A percentile compares a stretch with the other conserved stretches of the same genome.
These are phyloP conservation scores for Schoenoplectus triqueter DNA, from an alignment of 202 grass and related monocot species.

Conservation along the genomic window DNA sequence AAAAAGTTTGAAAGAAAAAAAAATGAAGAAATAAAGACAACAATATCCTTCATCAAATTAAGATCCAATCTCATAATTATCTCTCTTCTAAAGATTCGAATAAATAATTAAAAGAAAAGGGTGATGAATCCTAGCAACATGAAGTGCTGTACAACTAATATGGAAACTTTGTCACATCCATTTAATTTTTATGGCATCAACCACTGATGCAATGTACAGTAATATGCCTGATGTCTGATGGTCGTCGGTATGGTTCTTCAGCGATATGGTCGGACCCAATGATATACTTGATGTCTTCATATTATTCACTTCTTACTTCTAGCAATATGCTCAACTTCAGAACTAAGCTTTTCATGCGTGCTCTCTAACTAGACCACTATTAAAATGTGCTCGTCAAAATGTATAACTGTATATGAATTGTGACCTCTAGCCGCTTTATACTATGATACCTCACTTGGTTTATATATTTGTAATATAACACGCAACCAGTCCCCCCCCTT, in stretches of 20 bases:
- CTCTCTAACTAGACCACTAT: background rate
- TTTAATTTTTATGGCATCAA: conserved; percentile 11
- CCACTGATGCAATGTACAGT: background rate
- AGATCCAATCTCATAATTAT: background rate
- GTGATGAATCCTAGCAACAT: background rate
- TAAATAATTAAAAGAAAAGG: background rate
- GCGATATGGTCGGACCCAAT: conserved; percentile 15
- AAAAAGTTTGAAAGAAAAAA: background rate
- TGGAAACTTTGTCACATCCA: background rate
- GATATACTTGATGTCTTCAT: conserved; percentile 20
- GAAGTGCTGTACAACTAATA: background rate
- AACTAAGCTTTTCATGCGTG: background rate
- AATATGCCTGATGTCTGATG: background rate
- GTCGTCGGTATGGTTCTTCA: conserved; percentile 17
- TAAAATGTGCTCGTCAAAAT: too few species aligned
- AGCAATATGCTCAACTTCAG: background rate
- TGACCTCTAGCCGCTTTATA: too few species aligned
- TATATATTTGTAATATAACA: too few species aligned
- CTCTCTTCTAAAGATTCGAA: background rate
- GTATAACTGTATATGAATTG: background rate
- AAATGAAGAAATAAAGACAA: background rate
- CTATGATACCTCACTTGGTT: too few species aligned
- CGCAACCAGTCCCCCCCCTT: background rate
- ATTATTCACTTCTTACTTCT: background rate
- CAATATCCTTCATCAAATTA: background rate